A percentile compares a stretch with the other conserved stretches of the same genome.
Evolutionary conservation across 2,329 filamentous ascomycete species (phyloP).

Genomic region (Coniochaeta pulveracea): DNA sequence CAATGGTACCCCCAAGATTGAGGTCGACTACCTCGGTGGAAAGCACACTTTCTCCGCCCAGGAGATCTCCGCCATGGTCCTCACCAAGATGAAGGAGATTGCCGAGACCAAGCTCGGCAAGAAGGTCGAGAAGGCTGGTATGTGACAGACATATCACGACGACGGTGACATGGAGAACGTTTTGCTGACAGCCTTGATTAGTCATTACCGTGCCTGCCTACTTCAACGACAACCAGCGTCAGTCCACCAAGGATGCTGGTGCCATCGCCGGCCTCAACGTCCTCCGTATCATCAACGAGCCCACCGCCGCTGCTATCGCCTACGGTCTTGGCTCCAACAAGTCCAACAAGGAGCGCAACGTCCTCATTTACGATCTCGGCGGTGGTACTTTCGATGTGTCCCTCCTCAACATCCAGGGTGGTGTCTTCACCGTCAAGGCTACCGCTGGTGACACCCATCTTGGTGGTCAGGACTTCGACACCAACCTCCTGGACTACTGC

Average conservation of each 20-base stretch:
- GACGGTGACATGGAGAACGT: too few species aligned
- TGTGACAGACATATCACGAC: too few species aligned
- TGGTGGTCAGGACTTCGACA: conserved; percentile 94
- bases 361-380: conserved; percentile 99
- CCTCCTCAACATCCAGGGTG: conserved; percentile 95
- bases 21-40: conserved; percentile 93
- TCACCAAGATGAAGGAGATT: conserved; percentile 99
- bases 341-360: conserved; percentile 95
- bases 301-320: conserved; percentile 93
- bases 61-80: conserved; percentile 98
- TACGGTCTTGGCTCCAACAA: conserved; percentile 95
- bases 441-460: conserved; percentile 96
- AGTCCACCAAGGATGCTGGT: conserved; percentile 98
- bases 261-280: conserved; percentile 95
- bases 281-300: conserved; percentile 99
- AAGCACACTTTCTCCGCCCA: conserved; percentile 94
- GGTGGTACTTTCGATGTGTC: conserved; percentile 99
- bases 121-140: conserved; percentile 97
- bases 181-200: too few species aligned
- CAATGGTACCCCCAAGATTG: conserved; percentile 76
- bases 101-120: conserved; percentile 97
- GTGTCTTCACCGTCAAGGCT: conserved; percentile 98
- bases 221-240: conserved; percentile 99
- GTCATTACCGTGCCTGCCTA: conserved; percentile 98
- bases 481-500: conserved; percentile 90